Base-by-base conservation (phyloP, 2,329 filamentous ascomycete genomes). In the Apiospora aurea region DNA sequence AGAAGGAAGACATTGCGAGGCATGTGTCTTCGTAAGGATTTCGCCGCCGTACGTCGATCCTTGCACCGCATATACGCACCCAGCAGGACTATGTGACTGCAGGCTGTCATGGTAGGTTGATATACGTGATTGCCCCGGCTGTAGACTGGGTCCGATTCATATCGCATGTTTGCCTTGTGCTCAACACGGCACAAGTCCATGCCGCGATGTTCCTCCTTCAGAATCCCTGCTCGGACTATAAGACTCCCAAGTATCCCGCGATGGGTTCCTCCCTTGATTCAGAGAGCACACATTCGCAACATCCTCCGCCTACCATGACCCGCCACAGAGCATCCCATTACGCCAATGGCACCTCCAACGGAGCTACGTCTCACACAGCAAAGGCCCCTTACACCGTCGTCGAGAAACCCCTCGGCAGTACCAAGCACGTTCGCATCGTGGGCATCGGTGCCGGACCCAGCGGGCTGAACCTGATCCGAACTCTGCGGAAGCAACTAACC, bases 391-490 rank as follows among this genome's bases (percentile, higher is more conserved):
- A 84, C 75, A 75, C 77, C 14, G 76, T 85, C 34, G 74, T 72
- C 66, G 83, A 84, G 70, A 75, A 80, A 51, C 82, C 83, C 13
- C 78, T 84, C 49, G 82, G 82, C n/a, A 78, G 81, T 8, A 69
- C 80, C 41, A 82, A 81, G 71, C 82, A 81, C 75, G 77, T 86
- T 72, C 83, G 82, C 51, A 82, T 86, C 74, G 80, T 86, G 72
- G 81, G 81, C 53, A 83, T 86, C 74, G 84, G 84, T 0, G 84
- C 84, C 38, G 84, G 84, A 18, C 82, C 81, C 29, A 85, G 83
- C 75, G 83, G 84, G 46, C 79, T 85, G 74, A 85, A 85, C 73
- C 79, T 86, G 80, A 78, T 81, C 72, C 83, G 84, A 70, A 85
- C 85, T 5, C 79, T 87, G 51, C 82, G 84, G 53, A 79, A 82